Evolutionary conservation across 345 rosid species (phyloP), one percentile per base, ranked within the genome.

Genomic region (Pugionium cornutum): DNA sequence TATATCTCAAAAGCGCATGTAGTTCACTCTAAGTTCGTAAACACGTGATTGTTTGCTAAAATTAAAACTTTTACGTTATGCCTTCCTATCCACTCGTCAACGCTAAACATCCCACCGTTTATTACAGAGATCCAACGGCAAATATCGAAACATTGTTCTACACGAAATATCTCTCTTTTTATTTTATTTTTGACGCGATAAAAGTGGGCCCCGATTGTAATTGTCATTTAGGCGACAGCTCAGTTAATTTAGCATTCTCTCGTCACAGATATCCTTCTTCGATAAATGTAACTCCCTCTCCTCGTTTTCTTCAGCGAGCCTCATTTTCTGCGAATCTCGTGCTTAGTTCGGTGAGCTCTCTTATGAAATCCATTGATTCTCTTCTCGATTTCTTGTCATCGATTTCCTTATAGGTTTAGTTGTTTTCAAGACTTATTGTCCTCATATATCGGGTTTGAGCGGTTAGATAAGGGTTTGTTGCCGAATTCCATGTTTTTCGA

Each of bases 81-180:
- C 54, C 43, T 72, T 58, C 66, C 46, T 72, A 72, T 65, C 76
- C 66, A 72, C 6, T 29, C 66, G 60, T 72, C 70, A 72, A 50
- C 66, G 54, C 3, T 4, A 0, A 27, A 11, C 18, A 49, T 64
- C 70, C 2, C 0, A 36, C 1, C 66, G 66, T 65, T 2, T 36
- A 50, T 11, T 10, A 7, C 2, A 11, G 0, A 1, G 11, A 72
- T 72, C 70, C 7, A 65, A 72, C 71, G 71, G 76, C 4, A 0
- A 0, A 30, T 0, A 58, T 33, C 33, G 61, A 65, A 65, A 57
- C 5, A 46, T 49, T 45, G 5, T 29, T 32, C 31, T 2, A 52
- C 76, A 73, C 48, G 71, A 73, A 52, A 73, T 50, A 25, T 50
- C 66, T 65, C 53, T 34, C 6, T 56, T 26, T 53, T 10, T 33